Percentiles rank a stretch among this genome's conserved stretches.
phyloP scores from a whole-genome alignment of 495 filamentous ascomycete genomes.

The Podospora bellae-mahoneyi region DNA sequence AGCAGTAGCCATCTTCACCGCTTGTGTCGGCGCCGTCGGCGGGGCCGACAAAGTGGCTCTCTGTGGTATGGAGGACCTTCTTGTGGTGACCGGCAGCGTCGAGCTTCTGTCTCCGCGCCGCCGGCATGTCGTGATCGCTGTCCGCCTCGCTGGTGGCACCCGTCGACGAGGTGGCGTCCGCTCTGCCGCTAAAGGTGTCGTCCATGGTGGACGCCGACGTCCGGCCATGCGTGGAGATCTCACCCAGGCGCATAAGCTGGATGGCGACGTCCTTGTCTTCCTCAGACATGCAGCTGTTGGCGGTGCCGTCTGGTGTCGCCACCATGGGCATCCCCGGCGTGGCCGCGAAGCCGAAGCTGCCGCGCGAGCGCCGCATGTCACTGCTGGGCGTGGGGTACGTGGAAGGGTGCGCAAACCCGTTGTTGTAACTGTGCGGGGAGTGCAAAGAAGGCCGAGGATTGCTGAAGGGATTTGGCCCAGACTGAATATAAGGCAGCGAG shows the following conservation, averaged over 20 bases:
- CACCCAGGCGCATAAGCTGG: slow-evolving; percentile 92
- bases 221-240: slow-evolving; percentile 81
- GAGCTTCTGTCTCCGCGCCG: slow-evolving; percentile 58
- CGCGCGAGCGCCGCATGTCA: slow-evolving; percentile 64
- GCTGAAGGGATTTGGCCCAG: slow-evolving; percentile 68
- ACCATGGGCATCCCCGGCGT: slow-evolving; percentile 55
- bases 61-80: slow-evolving; percentile 54
- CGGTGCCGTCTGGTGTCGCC: slow-evolving; percentile 90
- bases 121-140: slow-evolving; percentile 66
- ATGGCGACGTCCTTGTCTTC: slow-evolving; percentile 98
- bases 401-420: slow-evolving; percentile 42
- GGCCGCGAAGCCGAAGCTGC: slow-evolving; percentile 51
- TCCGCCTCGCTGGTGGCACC: slow-evolving; percentile 76
- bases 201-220: slow-evolving; percentile 92
- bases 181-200: slow-evolving; percentile 83
- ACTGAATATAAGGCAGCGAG: slow-evolving; percentile 66
- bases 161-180: slow-evolving; percentile 80
- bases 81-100: slow-evolving; percentile 47
- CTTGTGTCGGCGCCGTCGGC: slow-evolving; percentile 71
- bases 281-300: slow-evolving; percentile 92
- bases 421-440: slow-evolving; percentile 73
- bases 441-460: slow-evolving; percentile 64
- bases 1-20: slow-evolving; percentile 63
- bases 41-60: slow-evolving; percentile 59
- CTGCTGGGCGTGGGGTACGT: slow-evolving; percentile 56